phyloP scores from a whole-genome alignment of 148 eudicot species.

The Dysphania ambrosioides region DNA sequence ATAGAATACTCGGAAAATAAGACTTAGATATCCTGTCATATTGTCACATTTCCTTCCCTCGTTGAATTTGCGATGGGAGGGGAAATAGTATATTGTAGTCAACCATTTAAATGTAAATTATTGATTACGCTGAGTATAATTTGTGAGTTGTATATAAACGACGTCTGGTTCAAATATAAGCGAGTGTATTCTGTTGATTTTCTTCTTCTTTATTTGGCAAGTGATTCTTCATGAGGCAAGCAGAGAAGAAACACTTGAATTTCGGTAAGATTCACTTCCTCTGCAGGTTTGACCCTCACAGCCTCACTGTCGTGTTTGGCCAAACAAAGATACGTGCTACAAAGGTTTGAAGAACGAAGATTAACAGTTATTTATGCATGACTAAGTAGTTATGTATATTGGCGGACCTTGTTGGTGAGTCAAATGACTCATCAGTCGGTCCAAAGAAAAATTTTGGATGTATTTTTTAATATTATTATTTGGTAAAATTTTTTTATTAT shows the following conservation, averaged over 20 bases:
- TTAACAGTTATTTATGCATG: background rate
- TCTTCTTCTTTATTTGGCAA: background rate
- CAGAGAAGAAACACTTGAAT: too few species aligned
- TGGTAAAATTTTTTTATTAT: too few species aligned
- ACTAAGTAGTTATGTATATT: too few species aligned
- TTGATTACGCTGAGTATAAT: constrained; percentile 10
- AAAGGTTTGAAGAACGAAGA: background rate
- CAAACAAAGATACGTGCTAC: background rate
- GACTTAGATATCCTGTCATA: background rate
- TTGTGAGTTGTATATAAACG: constrained; percentile 19
- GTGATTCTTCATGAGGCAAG: too few species aligned
- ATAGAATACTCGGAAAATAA: constrained; percentile 29
- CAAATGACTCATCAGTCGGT: too few species aligned
- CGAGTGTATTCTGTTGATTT: background rate
- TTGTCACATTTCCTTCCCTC: constrained; percentile 20
- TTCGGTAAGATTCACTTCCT: too few species aligned
- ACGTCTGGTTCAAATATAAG: background rate
- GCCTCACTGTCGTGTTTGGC: too few species aligned
- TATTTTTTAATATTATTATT: too few species aligned
- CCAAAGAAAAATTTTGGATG: too few species aligned
- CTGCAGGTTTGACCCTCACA: too few species aligned
- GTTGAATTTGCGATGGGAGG: constrained; percentile 23
- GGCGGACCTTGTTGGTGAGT: too few species aligned
- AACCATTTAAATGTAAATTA: constrained; percentile 23
- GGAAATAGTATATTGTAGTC: constrained; percentile 1